Base-by-base conservation (phyloP, 208 protist species). In the Wallacemonas sp. region DNA sequence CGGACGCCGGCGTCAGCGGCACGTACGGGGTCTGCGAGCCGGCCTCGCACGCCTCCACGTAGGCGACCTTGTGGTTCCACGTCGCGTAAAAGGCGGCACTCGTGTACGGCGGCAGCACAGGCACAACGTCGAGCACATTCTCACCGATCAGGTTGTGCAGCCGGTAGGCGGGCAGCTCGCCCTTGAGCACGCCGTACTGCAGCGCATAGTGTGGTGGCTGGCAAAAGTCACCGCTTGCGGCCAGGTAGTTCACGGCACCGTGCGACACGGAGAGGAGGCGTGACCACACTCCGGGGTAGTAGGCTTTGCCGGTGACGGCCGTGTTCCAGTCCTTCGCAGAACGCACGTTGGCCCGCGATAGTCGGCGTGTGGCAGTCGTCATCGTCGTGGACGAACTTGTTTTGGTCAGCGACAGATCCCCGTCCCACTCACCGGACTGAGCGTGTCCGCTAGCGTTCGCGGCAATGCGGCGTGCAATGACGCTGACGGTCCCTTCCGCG, bases 171-270 rank as follows among this genome's bases (percentile, higher is more conserved):
- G 2, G 12, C 4, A 57, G 12, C 29, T 54, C 60, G 9, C 34
- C 21, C 8, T 19, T 38, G 32, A 64, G 59, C 38, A 66, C 65
- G 1, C 54, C 63, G 52, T 58, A 57, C 22, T 36, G 21, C 52
- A 76, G 64, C 21, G 61, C 59, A 37, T 46, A 62, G 9, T 19
- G 2, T 15, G 66, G 66, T 13, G 66, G 71, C 6, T 59, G 54
- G 1, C 66, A 44, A 21, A 73, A 66, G 10, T 9, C 30, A 9
- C 61, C 66, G 19, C 36, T 19, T 10, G 8, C 13, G 5, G 48
- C 21, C 32, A 78, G 59, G 54, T 73, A 78, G 55, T 73, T 78
- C 52, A 73, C 57, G 29, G 60, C 59, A 2, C 61, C 61, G 13
- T 36, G 58, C 15, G 44, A 66, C 12, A 78, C 36, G 4, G 42